Conservation (phyloP, 2,329 filamentous ascomycete species). For the Daldinia sp. region DNA sequence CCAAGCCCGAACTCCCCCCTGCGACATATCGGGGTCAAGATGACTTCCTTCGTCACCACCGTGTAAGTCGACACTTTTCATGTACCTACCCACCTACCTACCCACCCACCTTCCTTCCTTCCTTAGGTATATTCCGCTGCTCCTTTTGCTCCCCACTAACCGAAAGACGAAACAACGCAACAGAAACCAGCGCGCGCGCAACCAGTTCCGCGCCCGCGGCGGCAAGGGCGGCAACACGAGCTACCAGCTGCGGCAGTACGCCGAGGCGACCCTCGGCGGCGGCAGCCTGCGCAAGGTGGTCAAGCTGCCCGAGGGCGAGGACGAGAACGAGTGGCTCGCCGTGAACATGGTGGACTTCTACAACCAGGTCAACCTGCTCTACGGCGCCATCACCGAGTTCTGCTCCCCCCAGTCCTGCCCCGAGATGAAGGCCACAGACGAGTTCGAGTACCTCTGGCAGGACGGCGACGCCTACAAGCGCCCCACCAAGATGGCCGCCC, state of each 20-base stretch:
- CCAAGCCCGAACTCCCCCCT: slow-evolving; percentile 33
- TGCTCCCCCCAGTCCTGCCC: slow-evolving; percentile 97
- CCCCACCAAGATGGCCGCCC: slow-evolving; percentile 97
- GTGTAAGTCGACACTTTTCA: slow-evolving; percentile 49
- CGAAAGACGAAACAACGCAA: slow-evolving; percentile 39
- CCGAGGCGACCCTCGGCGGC: slow-evolving; percentile 94
- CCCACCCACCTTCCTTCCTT: slow-evolving; percentile 14
- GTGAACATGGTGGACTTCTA: slow-evolving; percentile 99
- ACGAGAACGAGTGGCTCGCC: slow-evolving; percentile 97
- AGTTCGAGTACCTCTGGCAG: slow-evolving; percentile 99
- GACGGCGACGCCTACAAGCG: slow-evolving; percentile 93
- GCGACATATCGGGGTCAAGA: slow-evolving; percentile 55
- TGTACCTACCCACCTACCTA: neutral
- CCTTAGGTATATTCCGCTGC: slow-evolving; percentile 50
- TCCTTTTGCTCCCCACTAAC: slow-evolving; percentile 51
- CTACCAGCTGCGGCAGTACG: slow-evolving; percentile 97
- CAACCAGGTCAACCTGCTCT: slow-evolving; percentile 99
- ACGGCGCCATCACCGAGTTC: slow-evolving; percentile 98
- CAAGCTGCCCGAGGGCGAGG: slow-evolving; percentile 95
- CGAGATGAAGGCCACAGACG: slow-evolving; percentile 99
- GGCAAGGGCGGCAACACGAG: slow-evolving; percentile 86
- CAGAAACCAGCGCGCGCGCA: slow-evolving; percentile 88
- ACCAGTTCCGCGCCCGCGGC: slow-evolving; percentile 88
- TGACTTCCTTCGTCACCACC: slow-evolving; percentile 85
- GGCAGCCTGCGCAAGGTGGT: slow-evolving; percentile 96